Conservation (phyloP, 805 yeast genomes). For the Kodamaea sagamina region DNA sequence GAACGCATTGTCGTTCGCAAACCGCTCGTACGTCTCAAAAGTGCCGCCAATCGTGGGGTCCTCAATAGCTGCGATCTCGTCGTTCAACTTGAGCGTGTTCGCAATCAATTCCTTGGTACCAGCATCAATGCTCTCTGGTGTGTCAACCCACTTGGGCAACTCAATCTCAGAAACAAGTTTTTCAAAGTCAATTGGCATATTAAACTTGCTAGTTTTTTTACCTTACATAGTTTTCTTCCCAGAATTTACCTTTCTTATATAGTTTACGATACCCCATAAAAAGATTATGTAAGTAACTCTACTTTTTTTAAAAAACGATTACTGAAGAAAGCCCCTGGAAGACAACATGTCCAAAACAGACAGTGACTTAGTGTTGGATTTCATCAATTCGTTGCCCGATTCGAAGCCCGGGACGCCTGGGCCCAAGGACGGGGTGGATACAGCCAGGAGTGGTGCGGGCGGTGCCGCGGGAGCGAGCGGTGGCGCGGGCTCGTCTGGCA, state of each 20-base stretch:
- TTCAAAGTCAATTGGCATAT: constrained; percentile 11
- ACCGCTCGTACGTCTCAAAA: constrained; percentile 52
- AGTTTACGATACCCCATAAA: neutral
- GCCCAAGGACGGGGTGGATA: constrained; percentile 25
- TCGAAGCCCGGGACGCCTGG: constrained; percentile 37
- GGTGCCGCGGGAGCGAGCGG: constrained; percentile 18
- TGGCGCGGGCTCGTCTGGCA: constrained; percentile 22
- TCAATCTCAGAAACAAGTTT: constrained; percentile 7
- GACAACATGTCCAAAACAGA: constrained; percentile 36
- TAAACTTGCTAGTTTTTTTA: neutral
- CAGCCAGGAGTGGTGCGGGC: constrained; percentile 17
- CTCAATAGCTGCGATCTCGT: constrained; percentile 51
- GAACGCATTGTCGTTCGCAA: constrained; percentile 51
- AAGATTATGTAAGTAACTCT: neutral
- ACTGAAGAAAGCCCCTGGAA: neutral
- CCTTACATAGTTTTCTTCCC: neutral
- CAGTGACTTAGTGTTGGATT: constrained; percentile 76
- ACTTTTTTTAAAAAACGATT: neutral
- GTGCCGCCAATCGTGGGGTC: constrained; percentile 58
- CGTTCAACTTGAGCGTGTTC: constrained; percentile 48
- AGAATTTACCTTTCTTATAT: neutral
- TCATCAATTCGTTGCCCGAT: constrained; percentile 77
- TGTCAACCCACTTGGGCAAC: constrained; percentile 51
- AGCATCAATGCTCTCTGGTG: constrained; percentile 50
- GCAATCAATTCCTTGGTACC: constrained; percentile 48